Base-by-base conservation (phyloP, 2,329 filamentous ascomycete species). In the Sporothrix euskadiensis region DNA sequence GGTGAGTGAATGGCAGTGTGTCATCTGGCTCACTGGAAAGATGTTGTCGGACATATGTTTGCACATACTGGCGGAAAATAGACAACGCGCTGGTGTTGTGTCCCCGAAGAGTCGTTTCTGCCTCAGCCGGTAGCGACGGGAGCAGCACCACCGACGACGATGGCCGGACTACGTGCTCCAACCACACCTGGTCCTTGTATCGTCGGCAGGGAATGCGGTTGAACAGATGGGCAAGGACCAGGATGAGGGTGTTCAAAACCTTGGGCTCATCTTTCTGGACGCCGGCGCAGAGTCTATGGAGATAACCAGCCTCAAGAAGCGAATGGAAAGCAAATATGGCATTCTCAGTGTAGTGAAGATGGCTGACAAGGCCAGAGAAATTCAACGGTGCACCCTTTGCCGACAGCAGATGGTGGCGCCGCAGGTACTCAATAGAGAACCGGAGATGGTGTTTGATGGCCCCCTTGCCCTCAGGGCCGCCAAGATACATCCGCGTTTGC, bases 361-460 rank as follows among this genome's bases (percentile, higher is more conserved):
- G 91, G 0, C 89, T 88, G 0, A 94, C 87, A 3, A 89, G 84
- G 0, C 89, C 89, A 0, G 92, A 88, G 78, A 94, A 93, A 79
- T 94, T 92, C 14, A 94, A 81, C 0, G 92, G 91, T 1, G 80
- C 83, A 63, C 92, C 92, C 1, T 82, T 79, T 0, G 83, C 80
- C 3, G 88, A 88, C 9, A 95, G 83, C 0, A 95, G 86, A 59
- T 88, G 84, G 76, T 94, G 90, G 49, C 90, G 85, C 26, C 91
- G 87, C 0, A 95, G 84, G 77, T 94, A 95, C 76, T 95, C 92
- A 61, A 95, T 92, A 0, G 92, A 94, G 80, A 95, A 95, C 3
- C 92, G 88, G 7, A 95, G 81, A 78, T 94, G 92, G 79, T 95
- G 92, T 70, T 92, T 85, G 0, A 94, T 88, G 1, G 91, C 88